Evolutionary conservation across 257 asterid species (phyloP).

Genomic region (Nicotiana knightiana): DNA sequence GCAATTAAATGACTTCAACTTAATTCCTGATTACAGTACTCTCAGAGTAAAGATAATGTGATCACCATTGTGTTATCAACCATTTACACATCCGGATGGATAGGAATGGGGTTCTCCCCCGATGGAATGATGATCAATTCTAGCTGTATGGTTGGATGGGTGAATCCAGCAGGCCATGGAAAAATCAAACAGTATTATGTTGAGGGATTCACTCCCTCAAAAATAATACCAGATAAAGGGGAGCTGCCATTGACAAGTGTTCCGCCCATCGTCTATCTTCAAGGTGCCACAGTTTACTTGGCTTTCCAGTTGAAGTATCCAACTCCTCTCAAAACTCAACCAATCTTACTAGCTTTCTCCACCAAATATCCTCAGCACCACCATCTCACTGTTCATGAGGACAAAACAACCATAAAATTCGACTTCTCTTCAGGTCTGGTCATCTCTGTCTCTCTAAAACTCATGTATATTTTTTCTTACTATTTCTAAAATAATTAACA

Average conservation of each 20-base stretch:
- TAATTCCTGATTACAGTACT: conserved; percentile 47
- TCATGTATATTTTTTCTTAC: not conserved
- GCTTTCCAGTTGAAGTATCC: conserved; percentile 77
- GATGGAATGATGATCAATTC: conserved; percentile 83
- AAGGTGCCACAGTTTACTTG: conserved; percentile 59
- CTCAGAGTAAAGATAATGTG: conserved; percentile 52
- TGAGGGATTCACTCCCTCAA: conserved; percentile 60
- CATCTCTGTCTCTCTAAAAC: not conserved
- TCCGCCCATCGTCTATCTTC: conserved; percentile 64
- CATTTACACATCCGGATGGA: conserved; percentile 80
- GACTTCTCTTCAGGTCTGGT: conserved; percentile 72
- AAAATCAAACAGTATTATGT: conserved; percentile 61
- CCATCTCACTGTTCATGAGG: conserved; percentile 68
- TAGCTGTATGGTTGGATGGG: conserved; percentile 92
- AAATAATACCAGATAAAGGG: conserved; percentile 62
- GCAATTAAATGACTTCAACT: not conserved
- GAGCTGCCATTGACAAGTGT: conserved; percentile 62
- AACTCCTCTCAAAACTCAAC: conserved; percentile 48
- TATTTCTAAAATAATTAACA: not conserved
- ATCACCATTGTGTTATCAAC: conserved; percentile 71
- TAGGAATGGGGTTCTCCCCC: conserved; percentile 83
- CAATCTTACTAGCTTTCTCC: conserved; percentile 68
- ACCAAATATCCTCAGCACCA: conserved; percentile 71
- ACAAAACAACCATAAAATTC: conserved; percentile 47
- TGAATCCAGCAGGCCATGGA: conserved; percentile 57